Conservation (phyloP, 768 basidiomycete species). For the Termitomyces eurrhizus region DNA sequence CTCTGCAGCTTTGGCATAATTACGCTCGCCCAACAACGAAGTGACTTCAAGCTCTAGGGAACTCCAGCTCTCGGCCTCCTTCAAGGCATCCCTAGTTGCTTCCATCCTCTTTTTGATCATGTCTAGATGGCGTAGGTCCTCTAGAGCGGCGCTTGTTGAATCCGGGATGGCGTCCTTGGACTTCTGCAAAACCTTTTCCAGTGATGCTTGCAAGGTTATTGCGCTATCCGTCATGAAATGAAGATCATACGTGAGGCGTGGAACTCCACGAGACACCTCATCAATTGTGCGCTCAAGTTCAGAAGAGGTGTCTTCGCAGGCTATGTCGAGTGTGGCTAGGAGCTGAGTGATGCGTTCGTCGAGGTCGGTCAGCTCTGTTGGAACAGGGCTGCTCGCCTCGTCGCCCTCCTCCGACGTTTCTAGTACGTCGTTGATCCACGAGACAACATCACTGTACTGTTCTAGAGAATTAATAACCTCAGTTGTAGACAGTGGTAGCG, state of each 20-base stretch:
- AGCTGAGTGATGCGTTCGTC: slow-evolving; percentile 75
- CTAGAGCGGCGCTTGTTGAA: slow-evolving; percentile 63
- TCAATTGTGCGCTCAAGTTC: slow-evolving; percentile 86
- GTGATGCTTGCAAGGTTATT: slow-evolving; percentile 61
- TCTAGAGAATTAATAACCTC: slow-evolving; percentile 54
- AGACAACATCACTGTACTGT: slow-evolving; percentile 53
- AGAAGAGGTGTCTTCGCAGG: slow-evolving; percentile 84
- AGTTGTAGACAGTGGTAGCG: slow-evolving; percentile 31
- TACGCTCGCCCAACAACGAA: slow-evolving; percentile 71
- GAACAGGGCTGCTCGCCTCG: slow-evolving; percentile 18
- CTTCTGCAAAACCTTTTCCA: slow-evolving; percentile 58
- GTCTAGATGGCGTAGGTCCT: slow-evolving; percentile 78
- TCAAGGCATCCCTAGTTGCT: slow-evolving; percentile 80
- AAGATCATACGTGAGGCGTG: slow-evolving; percentile 90
- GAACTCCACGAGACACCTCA: slow-evolving; percentile 88
- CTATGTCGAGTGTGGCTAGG: slow-evolving; percentile 77
- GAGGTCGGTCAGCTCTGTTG: slow-evolving; percentile 48
- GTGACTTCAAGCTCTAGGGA: slow-evolving; percentile 92
- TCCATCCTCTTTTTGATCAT: slow-evolving; percentile 85
- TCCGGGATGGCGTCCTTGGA: slow-evolving; percentile 48
- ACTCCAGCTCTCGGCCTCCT: slow-evolving; percentile 96
- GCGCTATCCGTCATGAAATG: slow-evolving; percentile 97
- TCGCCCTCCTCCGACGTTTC: slow-evolving; percentile 30
- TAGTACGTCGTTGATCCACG: slow-evolving; percentile 73
- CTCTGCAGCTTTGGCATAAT: slow-evolving; percentile 88